These are phyloP conservation scores for Trichoderma koningii DNA, from an alignment of 2,329 filamentous ascomycete genomes.

Conservation along the genomic window DNA sequence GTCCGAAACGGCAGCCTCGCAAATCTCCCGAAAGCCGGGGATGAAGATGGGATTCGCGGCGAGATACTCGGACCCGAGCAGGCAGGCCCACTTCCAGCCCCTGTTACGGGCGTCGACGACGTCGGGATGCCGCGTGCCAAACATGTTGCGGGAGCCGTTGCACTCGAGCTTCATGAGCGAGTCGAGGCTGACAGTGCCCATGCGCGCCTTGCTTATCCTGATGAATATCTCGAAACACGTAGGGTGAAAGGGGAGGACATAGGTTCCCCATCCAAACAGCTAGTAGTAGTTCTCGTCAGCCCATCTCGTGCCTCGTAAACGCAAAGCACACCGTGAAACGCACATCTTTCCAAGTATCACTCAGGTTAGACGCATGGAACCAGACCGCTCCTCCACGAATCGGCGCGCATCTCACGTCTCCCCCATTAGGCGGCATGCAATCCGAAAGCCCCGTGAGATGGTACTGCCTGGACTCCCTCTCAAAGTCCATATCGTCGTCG, in stretches of 20 bases:
- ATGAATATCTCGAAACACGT: slow-evolving; percentile 38
- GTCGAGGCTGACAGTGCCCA: slow-evolving; percentile 30
- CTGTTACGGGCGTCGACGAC: slow-evolving; percentile 6
- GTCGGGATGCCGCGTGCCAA: slow-evolving; percentile 14
- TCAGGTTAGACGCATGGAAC: background rate
- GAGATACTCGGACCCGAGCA: slow-evolving; percentile 25
- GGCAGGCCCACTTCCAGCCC: slow-evolving; percentile 21
- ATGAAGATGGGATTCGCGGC: slow-evolving; percentile 28
- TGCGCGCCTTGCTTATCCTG: slow-evolving; percentile 29
- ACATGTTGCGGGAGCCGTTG: background rate
- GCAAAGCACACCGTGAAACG: background rate
- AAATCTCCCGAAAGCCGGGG: slow-evolving; percentile 18
- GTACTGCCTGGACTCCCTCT: slow-evolving; percentile 16
- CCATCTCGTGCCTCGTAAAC: background rate
- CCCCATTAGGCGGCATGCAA: slow-evolving; percentile 25
- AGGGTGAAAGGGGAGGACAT: slow-evolving; percentile 36
- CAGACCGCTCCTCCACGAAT: slow-evolving; percentile 15
- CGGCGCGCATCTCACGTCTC: slow-evolving; percentile 10
- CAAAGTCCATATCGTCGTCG: slow-evolving; percentile 32
- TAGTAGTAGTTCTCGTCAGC: background rate
- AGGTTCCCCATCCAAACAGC: background rate
- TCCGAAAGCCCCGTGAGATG: slow-evolving; percentile 32
- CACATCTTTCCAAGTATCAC: slow-evolving; percentile 12
- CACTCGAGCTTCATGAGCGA: slow-evolving; percentile 27
- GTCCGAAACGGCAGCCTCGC: slow-evolving; percentile 1